Evolutionary conservation across 768 basidiomycete genomes (phyloP).

Genomic region (Terana coerulea): DNA sequence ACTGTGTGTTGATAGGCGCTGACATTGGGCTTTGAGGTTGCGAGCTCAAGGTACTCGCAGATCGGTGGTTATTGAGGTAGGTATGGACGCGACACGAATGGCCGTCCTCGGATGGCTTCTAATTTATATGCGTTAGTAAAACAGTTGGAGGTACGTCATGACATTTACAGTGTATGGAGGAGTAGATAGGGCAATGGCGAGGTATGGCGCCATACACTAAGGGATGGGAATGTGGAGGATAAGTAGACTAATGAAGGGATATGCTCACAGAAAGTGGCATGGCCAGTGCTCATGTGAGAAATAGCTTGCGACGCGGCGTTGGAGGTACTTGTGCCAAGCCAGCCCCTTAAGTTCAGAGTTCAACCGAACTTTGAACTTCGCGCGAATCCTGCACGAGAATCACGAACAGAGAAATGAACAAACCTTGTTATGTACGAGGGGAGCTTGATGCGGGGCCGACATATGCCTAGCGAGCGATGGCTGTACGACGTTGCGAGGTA

Average conservation of each 20-base stretch:
- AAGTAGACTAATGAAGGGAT: too few species aligned
- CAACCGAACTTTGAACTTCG: too few species aligned
- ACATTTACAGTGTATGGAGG: not conserved
- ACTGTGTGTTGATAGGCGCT: constrained; percentile 25
- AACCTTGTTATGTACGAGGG: constrained; percentile 14
- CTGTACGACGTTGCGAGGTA: constrained; percentile 17
- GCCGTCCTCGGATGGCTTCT: constrained; percentile 13
- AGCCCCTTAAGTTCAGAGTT: too few species aligned
- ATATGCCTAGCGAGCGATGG: constrained; percentile 16
- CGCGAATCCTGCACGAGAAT: too few species aligned
- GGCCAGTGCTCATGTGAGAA: not conserved
- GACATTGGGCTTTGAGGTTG: constrained; percentile 19
- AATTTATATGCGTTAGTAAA: not conserved
- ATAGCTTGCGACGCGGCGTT: not conserved
- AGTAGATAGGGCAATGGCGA: constrained; percentile 11
- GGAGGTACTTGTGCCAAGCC: too few species aligned
- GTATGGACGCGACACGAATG: constrained; percentile 2
- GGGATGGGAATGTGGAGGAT: not conserved
- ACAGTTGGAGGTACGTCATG: not conserved
- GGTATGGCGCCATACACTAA: constrained; percentile 8
- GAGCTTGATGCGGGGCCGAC: constrained; percentile 7
- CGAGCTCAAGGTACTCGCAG: constrained; percentile 9
- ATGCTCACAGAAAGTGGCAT: constrained; percentile 6
- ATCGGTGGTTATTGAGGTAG: constrained; percentile 9
- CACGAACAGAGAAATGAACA: not conserved